phyloP scores from a whole-genome alignment of 1,284 basidiomycete genomes.

The Malassezia furfur region DNA sequence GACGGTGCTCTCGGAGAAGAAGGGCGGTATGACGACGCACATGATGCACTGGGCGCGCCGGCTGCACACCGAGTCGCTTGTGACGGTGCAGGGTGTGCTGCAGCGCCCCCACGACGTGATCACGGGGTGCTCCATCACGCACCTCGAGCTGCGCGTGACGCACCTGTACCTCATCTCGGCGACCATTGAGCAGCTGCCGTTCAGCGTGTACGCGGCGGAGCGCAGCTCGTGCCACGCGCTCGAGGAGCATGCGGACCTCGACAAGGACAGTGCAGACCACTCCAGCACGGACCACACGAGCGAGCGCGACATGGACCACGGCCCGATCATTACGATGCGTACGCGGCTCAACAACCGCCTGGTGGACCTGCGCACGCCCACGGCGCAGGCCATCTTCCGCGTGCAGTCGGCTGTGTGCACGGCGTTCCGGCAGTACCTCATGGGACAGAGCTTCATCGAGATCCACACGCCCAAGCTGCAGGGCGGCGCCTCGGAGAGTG shows the following conservation, averaged over 20 bases:
- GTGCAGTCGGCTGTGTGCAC: conserved; percentile 38
- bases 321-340: conserved; percentile 29
- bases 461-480: conserved; percentile 45
- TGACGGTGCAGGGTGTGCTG: conserved; percentile 32
- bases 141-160: conserved; percentile 36
- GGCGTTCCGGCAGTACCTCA: conserved; percentile 35
- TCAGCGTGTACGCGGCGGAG: conserved; percentile 41
- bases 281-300: conserved; percentile 4
- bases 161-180: conserved; percentile 30
- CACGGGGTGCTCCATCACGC: conserved; percentile 28
- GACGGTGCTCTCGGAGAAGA: conserved; percentile 29
- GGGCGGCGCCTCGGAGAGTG: conserved; percentile 40
- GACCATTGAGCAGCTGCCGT: conserved; percentile 32
- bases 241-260: conserved; percentile 19
- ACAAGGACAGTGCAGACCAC: conserved; percentile 2
- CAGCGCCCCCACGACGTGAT: conserved; percentile 33
- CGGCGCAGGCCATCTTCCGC: conserved; percentile 39
- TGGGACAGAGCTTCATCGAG: conserved; percentile 32
- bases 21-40: conserved; percentile 25
- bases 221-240: conserved; percentile 25
- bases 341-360: conserved; percentile 40
- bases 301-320: conserved; percentile 10
- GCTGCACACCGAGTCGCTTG: conserved; percentile 34
- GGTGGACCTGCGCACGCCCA: conserved; percentile 39
- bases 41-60: conserved; percentile 41